Evolutionary conservation across 78 protist species (phyloP), one percentile per base, ranked within the genome.

Genomic region (Dictyostelium discoideum): DNA sequence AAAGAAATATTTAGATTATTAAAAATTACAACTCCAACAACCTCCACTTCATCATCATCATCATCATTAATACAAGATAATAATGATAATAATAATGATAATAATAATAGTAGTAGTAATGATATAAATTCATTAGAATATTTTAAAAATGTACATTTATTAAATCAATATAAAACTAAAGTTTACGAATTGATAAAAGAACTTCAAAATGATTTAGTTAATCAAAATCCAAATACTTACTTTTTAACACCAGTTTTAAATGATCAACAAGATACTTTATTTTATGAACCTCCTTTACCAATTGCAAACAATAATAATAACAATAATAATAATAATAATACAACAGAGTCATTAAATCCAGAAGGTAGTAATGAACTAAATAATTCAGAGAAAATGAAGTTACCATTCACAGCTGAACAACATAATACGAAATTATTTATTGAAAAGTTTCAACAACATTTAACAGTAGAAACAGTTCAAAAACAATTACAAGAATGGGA

Each of bases 401-500:
- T 8, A 78, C 65, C 74, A 7, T 22, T 40, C 10, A 87, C 77
- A 39, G 5, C 69, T 14, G 93, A 76, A 29, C 93, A 48, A 46
- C 87, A 60, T 14, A 72, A 84, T 16, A 10, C 39, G 22, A 54
- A 63, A 22, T 7, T 42, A 63, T 81, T 81, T 26, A 1, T 26
- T 39, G 78, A 39, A 18, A 84, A 79, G 10, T 88, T 74, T 44
- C 78, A 88, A 29, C 40, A 46, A 26, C 86, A 78, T 26, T 79
- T 88, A 11, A 80, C 94, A 2, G 22, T 86, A 10, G 86, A 88
- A 20, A 80, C 65, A 0, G 16, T 88, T 32, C 81, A 80, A 24
- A 81, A 78, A 16, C 94, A 88, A 67, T 14, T 13, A 24, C 5
- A 40, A 8, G 63, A 80, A 20, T 88, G 94, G 94, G 94, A 88